phyloP scores from a whole-genome alignment of 2,329 filamentous ascomycete species.

The Aspergillus pseudotamarii region DNA sequence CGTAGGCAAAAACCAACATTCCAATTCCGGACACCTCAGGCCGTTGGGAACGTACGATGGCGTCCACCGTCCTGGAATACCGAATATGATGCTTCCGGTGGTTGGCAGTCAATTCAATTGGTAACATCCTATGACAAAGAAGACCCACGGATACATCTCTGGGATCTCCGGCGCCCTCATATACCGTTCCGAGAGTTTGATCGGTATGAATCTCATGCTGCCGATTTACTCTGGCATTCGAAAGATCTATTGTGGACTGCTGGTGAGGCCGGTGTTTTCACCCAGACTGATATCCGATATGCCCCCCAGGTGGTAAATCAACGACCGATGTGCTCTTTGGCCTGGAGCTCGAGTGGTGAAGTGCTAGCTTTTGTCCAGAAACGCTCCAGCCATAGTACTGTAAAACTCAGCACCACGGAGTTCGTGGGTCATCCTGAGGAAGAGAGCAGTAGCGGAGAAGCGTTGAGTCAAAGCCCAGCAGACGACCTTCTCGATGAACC shows the following conservation, averaged over 20 bases:
- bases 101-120: slow-evolving; percentile 64
- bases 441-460: slow-evolving; percentile 49
- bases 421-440: slow-evolving; percentile 46
- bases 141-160: slow-evolving; percentile 63
- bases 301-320: slow-evolving; percentile 61
- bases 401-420: slow-evolving; percentile 43
- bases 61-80: slow-evolving; percentile 61
- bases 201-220: slow-evolving; percentile 57
- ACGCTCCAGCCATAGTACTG: slow-evolving; percentile 47
- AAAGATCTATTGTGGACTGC: slow-evolving; percentile 68
- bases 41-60: slow-evolving; percentile 65
- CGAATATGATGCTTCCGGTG: slow-evolving; percentile 53
- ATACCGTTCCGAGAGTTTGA: slow-evolving; percentile 65
- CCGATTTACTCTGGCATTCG: slow-evolving; percentile 66
- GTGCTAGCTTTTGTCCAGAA: slow-evolving; percentile 58
- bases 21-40: slow-evolving; percentile 62
- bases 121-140: slow-evolving; percentile 65
- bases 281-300: slow-evolving; percentile 65
- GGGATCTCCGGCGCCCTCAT: slow-evolving; percentile 65
- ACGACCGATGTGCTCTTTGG: slow-evolving; percentile 58
- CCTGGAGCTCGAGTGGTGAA: slow-evolving; percentile 61
- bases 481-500: slow-evolving; percentile 62
- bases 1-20: slow-evolving; percentile 62
- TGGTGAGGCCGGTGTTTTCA: slow-evolving; percentile 62
- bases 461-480: slow-evolving; percentile 54